These are phyloP conservation scores for Plantago ovata DNA, from an alignment of 257 asterid species.

Conservation along the genomic window DNA sequence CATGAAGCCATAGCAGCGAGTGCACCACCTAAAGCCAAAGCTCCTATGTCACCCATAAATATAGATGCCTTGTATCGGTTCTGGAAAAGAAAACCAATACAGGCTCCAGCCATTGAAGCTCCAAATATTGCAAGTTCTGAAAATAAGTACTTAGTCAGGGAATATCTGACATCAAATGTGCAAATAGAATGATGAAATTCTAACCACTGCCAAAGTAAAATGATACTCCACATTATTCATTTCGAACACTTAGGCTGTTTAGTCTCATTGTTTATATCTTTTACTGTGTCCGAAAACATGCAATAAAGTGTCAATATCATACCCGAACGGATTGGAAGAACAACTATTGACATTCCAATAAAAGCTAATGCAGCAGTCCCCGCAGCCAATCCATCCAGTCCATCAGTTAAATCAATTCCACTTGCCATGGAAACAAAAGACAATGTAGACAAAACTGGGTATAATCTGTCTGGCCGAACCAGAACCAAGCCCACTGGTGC, in stretches of 20 bases:
- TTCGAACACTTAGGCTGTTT: slow-evolving; percentile 7
- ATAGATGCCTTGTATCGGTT: slow-evolving; percentile 76
- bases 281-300: background rate
- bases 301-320: slow-evolving; percentile 19
- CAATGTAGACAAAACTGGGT: slow-evolving; percentile 54
- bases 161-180: background rate
- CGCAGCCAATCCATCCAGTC: slow-evolving; percentile 92
- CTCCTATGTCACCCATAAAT: slow-evolving; percentile 85
- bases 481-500: slow-evolving; percentile 76
- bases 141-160: slow-evolving; percentile 22
- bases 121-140: slow-evolving; percentile 87
- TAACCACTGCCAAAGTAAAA: background rate
- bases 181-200: background rate
- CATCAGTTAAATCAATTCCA: slow-evolving; percentile 69
- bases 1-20: slow-evolving; percentile 97
- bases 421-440: slow-evolving; percentile 79
- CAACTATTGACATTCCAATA: slow-evolving; percentile 85
- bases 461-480: slow-evolving; percentile 54
- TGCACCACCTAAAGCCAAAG: slow-evolving; percentile 90
- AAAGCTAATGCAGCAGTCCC: slow-evolving; percentile 87
- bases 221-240: background rate
- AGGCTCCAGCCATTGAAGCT: slow-evolving; percentile 98
- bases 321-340: slow-evolving; percentile 95
- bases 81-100: slow-evolving; percentile 84
- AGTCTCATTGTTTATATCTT: background rate